phyloP scores from a whole-genome alignment of 805 yeast species.

The Spencermartinsiella europaea region DNA sequence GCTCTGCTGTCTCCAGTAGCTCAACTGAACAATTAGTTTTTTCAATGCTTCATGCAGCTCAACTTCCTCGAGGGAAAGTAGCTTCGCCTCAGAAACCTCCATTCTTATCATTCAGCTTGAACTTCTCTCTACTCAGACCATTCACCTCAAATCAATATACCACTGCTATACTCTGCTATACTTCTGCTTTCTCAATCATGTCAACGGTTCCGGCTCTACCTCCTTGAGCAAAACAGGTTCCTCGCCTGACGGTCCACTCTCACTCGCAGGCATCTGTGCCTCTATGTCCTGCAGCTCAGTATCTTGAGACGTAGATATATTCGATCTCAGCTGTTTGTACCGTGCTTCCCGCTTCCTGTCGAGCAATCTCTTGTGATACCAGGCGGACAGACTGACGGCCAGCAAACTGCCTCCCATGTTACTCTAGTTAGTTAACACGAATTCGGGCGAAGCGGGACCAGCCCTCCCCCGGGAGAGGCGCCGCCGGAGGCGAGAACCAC shows the following conservation, averaged over 20 bases:
- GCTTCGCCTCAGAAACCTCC: no score
- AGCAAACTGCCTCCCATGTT: slow-evolving; percentile 33
- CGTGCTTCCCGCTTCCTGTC: slow-evolving; percentile 29
- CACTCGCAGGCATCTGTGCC: background rate
- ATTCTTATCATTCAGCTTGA: no score
- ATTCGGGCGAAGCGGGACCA: background rate
- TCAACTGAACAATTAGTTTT: no score
- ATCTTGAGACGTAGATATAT: slow-evolving; percentile 8
- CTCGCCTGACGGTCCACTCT: slow-evolving; percentile 1
- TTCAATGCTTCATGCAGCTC: no score
- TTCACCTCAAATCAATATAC: no score
- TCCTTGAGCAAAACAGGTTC: slow-evolving; percentile 20
- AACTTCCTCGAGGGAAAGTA: no score
- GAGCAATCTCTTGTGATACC: slow-evolving; percentile 34
- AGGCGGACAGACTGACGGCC: slow-evolving; percentile 29
- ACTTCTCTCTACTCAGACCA: no score
- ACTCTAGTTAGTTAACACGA: slow-evolving; percentile 18
- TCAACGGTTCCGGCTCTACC: slow-evolving; percentile 24
- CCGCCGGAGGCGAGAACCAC: slow-evolving; percentile 7
- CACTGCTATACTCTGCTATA: no score
- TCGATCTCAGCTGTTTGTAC: slow-evolving; percentile 26
- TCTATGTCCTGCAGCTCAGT: slow-evolving; percentile 8
- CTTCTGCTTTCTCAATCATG: no score
- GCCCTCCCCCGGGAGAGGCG: background rate
- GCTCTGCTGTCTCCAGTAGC: no score